These are phyloP conservation scores for Prunus davidiana DNA, from an alignment of 306 rosid species.

Conservation along the genomic window DNA sequence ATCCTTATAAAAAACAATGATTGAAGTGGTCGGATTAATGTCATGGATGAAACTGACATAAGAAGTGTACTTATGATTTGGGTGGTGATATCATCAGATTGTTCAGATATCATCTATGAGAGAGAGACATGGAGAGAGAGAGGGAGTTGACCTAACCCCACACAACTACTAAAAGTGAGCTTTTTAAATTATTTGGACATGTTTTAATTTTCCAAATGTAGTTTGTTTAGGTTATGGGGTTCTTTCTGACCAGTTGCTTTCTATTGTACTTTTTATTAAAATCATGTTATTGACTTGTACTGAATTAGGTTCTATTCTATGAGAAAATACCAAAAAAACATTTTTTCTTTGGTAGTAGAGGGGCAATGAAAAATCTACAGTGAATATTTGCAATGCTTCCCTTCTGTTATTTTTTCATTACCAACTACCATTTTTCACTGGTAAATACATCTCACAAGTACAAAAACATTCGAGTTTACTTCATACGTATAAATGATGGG, in stretches of 20 bases:
- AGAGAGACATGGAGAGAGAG: not conserved
- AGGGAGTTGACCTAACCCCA: not conserved
- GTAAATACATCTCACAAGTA: too few species aligned
- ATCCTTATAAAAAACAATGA: too few species aligned
- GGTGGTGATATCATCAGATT: not conserved
- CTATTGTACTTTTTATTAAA: slow-evolving; percentile 6
- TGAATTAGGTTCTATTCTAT: not conserved
- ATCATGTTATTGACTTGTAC: not conserved
- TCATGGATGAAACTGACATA: not conserved
- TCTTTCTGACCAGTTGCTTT: slow-evolving; percentile 15
- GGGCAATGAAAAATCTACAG: not conserved
- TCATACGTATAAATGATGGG: too few species aligned
- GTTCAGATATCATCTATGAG: not conserved
- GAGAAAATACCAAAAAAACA: not conserved
- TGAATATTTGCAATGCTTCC: not conserved
- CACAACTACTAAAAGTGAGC: not conserved
- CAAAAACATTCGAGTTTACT: not conserved
- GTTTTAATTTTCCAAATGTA: not conserved
- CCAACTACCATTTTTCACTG: not conserved
- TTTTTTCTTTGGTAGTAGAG: not conserved
- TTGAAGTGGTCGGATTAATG: too few species aligned
- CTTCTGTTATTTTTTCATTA: not conserved
- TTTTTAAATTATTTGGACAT: not conserved
- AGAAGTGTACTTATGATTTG: slow-evolving; percentile 2
- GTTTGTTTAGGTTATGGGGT: slow-evolving; percentile 11